Evolutionary conservation across 2,329 filamentous ascomycete species (phyloP).

Genomic region (Pseudopithomyces maydicus): DNA sequence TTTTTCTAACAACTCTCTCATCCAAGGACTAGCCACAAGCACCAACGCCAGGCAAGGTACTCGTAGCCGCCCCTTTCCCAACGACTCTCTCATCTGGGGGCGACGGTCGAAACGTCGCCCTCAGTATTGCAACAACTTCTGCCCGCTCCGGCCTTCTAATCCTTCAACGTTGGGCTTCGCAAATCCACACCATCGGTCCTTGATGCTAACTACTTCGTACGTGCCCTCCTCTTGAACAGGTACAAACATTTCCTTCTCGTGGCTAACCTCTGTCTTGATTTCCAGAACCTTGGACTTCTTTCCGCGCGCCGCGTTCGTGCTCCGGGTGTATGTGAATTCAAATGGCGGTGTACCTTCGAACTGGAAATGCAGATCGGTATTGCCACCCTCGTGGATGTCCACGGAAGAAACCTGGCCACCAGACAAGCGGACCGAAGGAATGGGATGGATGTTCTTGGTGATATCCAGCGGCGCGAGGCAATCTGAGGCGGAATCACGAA

Average conservation of each 20-base stretch:
- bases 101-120: background rate
- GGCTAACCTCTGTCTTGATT: conserved; percentile 84
- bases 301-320: conserved; percentile 73
- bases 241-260: conserved; percentile 80
- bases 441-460: conserved; percentile 83
- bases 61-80: background rate
- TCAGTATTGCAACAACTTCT: conserved; percentile 48
- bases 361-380: conserved; percentile 91
- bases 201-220: conserved; percentile 96
- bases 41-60: background rate
- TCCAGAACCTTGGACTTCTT: conserved; percentile 75
- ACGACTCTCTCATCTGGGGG: background rate
- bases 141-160: conserved; percentile 39
- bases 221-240: conserved; percentile 91
- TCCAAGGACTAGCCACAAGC: no score
- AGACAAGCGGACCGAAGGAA: conserved; percentile 89
- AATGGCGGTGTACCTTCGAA: conserved; percentile 96
- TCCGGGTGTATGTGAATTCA: conserved; percentile 95
- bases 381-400: conserved; percentile 95
- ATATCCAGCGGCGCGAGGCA: conserved; percentile 82
- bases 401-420: conserved; percentile 80
- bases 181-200: conserved; percentile 90
- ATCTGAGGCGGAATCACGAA: conserved; percentile 86
- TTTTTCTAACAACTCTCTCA: no score
- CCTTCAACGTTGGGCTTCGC: conserved; percentile 66